Base-by-base conservation (phyloP, 768 basidiomycete species). In the Tephrocybe rancida region DNA sequence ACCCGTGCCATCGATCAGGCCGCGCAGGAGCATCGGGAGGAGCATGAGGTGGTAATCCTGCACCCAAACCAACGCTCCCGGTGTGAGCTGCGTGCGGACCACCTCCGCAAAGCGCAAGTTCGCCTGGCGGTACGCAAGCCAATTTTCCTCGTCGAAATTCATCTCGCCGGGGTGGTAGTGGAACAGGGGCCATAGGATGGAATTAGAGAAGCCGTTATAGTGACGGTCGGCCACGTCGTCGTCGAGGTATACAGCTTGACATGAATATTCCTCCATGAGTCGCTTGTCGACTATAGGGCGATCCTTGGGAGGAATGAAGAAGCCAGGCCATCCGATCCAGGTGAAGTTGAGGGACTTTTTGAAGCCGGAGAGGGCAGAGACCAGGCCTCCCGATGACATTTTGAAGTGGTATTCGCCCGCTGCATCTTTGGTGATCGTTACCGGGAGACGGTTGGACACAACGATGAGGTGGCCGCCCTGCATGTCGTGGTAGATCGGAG, bases 161-260 rank as follows among this genome's bases (percentile, higher is more conserved):
- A 99, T 98, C 75, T 98, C 97, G 59, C 96, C 96, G 7, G 97
- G 97, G 70, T 98, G 96, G 73, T 98, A 99, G 70, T 99, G 97
- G 81, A 99, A 98, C 43, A 99, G 79, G 2, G 97, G 97, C 97
- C 97, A 99, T 46, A 99, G 85, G 73, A 99, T 98, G 49, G 95
- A 97, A 76, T 99, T 99, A 62, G 95, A 96, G 81, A 99, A 98
- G 51, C 97, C 93, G 68, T 95, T 95, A 75, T 93, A 99, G 72
- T 98, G 95, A 48, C 88, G 84, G 70, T 99, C 97, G n/a, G 97
- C 96, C 59, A 99, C 84, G 64, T 98, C 96, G 67, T 98, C 96
- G 56, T 95, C 90, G 62, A 99, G 87, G 73, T 97, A 97, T 64
- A 99, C 97, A 19, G 97, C 96, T 69, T 95, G 93, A 69, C 96